These are phyloP conservation scores for Cyberlindnera bimundalis DNA, from an alignment of 805 yeast species.

Conservation along the genomic window DNA sequence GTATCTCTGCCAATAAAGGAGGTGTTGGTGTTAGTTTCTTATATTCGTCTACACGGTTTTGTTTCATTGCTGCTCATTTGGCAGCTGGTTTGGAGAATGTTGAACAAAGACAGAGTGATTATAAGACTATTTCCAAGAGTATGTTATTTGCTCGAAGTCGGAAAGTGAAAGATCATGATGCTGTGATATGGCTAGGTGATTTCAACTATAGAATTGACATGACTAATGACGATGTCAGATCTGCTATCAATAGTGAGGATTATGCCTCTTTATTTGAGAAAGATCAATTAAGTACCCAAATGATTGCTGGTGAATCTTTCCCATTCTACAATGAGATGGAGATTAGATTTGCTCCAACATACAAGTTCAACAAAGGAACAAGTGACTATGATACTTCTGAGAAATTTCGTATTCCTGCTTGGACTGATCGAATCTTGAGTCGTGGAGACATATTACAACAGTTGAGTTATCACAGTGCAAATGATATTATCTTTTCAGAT, in stretches of 20 bases:
- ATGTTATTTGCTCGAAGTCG: slow-evolving; percentile 76
- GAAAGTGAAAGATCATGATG: slow-evolving; percentile 75
- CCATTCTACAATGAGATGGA: slow-evolving; percentile 80
- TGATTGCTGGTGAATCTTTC: slow-evolving; percentile 71
- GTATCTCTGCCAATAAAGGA: slow-evolving; percentile 96
- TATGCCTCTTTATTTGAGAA: slow-evolving; percentile 52
- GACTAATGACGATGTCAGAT: slow-evolving; percentile 67
- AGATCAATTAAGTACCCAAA: slow-evolving; percentile 80
- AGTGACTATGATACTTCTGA: slow-evolving; percentile 82
- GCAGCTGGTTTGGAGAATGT: slow-evolving; percentile 88
- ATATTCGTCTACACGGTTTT: slow-evolving; percentile 75
- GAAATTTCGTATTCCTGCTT: slow-evolving; percentile 90
- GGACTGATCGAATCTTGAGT: slow-evolving; percentile 90
- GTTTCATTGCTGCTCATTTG: slow-evolving; percentile 84
- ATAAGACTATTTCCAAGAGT: slow-evolving; percentile 68
- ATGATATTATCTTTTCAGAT: slow-evolving; percentile 67
- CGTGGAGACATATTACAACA: slow-evolving; percentile 60
- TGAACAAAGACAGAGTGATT: slow-evolving; percentile 85
- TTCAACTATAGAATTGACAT: slow-evolving; percentile 80
- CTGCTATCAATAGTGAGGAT: slow-evolving; percentile 44
- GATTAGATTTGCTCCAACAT: slow-evolving; percentile 84
- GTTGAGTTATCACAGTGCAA: slow-evolving; percentile 54
- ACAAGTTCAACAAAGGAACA: slow-evolving; percentile 89
- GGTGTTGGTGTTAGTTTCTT: slow-evolving; percentile 90
- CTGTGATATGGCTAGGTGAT: slow-evolving; percentile 89